phyloP scores from a whole-genome alignment of 345 rosid species.

The Salix exigua region DNA sequence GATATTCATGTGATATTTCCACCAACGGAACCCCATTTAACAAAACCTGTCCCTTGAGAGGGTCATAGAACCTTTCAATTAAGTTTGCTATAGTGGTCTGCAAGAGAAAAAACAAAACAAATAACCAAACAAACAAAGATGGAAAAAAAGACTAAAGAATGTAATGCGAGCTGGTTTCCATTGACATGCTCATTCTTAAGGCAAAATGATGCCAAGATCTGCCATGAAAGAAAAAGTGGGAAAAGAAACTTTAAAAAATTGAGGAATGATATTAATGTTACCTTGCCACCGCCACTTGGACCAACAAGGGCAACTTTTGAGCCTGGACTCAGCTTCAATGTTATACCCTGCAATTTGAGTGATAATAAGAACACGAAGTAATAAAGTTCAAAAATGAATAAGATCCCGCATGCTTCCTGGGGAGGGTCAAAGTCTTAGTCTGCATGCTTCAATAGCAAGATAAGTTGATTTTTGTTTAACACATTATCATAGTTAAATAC shows the following conservation, averaged over 20 bases:
- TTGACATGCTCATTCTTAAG: background rate
- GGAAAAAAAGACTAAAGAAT: background rate
- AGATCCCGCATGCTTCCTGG: background rate
- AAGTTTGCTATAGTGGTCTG: conserved; percentile 93
- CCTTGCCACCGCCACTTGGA: conserved; percentile 98
- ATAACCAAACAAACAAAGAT: background rate
- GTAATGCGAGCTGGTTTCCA: background rate
- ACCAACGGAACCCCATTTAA: conserved; percentile 74
- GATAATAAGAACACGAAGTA: background rate
- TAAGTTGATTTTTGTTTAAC: background rate
- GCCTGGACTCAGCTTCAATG: conserved; percentile 72
- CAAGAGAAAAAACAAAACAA: conserved; percentile 11
- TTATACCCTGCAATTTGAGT: conserved; percentile 60
- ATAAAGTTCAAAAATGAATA: background rate
- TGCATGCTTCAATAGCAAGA: no score
- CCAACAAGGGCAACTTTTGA: conserved; percentile 93
- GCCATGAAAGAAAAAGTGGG: background rate
- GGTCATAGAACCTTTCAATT: conserved; percentile 90
- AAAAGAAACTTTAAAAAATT: background rate
- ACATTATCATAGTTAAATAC: background rate
- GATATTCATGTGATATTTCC: conserved; percentile 76
- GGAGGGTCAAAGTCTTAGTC: background rate
- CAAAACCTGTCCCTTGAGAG: conserved; percentile 69
- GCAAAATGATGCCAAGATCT: background rate
- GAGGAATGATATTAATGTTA: conserved; percentile 25